A percentile compares a stretch with the other conserved stretches of the same genome.
Conservation (phyloP, 2,329 filamentous ascomycete species). For the Tolypocladium pustulatum region DNA sequence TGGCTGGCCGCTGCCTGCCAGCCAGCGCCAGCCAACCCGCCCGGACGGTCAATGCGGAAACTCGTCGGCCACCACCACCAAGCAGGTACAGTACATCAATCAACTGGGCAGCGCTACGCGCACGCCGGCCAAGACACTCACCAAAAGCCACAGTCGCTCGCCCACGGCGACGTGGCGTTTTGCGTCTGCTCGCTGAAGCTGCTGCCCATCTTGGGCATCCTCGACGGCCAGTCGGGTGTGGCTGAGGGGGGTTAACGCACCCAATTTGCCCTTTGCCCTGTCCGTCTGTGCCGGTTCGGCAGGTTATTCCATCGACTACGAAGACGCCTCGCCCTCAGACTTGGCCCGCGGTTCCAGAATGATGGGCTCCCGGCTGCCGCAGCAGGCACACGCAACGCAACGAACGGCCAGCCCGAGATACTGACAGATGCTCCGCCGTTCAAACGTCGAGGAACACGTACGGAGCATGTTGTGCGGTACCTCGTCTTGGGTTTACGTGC, state of each 20-base stretch:
- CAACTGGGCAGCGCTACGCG: not conserved
- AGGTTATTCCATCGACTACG: not conserved
- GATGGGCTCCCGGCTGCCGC: not conserved
- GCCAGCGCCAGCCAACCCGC: not conserved
- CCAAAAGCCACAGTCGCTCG: not conserved
- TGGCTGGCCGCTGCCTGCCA: not conserved
- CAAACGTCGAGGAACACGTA: not conserved
- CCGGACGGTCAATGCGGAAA: not conserved
- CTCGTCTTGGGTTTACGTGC: not conserved
- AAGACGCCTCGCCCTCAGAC: not conserved
- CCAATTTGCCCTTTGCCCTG: not conserved
- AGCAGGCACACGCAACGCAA: not conserved
- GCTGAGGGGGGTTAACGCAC: not conserved
- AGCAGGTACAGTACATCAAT: not conserved
- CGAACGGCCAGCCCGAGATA: not conserved
- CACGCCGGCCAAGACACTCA: not conserved
- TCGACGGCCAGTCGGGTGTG: not conserved
- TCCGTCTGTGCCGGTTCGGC: not conserved
- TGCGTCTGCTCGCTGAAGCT: not conserved
- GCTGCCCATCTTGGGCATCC: not conserved
- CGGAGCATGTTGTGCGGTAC: not conserved
- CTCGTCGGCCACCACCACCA: not conserved
- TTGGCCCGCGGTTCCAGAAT: not conserved
- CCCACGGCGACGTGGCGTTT: not conserved
- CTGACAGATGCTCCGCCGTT: not conserved